phyloP scores from a whole-genome alignment of 768 basidiomycete genomes.

The Mycena amicta region DNA sequence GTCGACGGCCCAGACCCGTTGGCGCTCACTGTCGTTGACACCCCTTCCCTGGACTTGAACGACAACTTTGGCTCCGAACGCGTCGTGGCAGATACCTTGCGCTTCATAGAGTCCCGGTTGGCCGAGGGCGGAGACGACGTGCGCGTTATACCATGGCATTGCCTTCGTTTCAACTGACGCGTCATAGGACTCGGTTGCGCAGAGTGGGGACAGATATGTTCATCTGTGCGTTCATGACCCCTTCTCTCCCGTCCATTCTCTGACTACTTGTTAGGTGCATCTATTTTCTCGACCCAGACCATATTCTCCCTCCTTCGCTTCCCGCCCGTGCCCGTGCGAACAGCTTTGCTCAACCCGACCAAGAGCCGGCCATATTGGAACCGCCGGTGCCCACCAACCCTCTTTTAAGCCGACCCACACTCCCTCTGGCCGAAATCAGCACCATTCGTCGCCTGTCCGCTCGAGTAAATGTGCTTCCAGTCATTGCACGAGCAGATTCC shows the following conservation, averaged over 20 bases:
- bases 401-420: slow-evolving; percentile 63
- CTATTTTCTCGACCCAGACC: slow-evolving; percentile 86
- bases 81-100: slow-evolving; percentile 64
- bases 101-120: slow-evolving; percentile 73
- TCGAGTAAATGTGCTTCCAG: slow-evolving; percentile 86
- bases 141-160: slow-evolving; percentile 39
- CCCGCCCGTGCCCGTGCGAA: slow-evolving; percentile 69
- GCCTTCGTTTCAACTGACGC: slow-evolving; percentile 21
- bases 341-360: slow-evolving; percentile 72
- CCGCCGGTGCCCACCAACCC: slow-evolving; percentile 78
- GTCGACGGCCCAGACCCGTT: slow-evolving; percentile 55
- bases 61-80: slow-evolving; percentile 69
- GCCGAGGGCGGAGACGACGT: slow-evolving; percentile 78
- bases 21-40: slow-evolving; percentile 76
- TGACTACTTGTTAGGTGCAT: slow-evolving; percentile 59
- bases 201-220: slow-evolving; percentile 74
- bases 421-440: slow-evolving; percentile 71
- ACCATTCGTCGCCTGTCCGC: slow-evolving; percentile 79
- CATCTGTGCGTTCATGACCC: slow-evolving; percentile 62
- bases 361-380: slow-evolving; percentile 79
- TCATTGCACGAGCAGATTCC: slow-evolving; percentile 79
- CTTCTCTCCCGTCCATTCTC: slow-evolving; percentile 21
- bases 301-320: slow-evolving; percentile 72
- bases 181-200: slow-evolving; percentile 69
- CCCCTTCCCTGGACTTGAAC: slow-evolving; percentile 75